Evolutionary conservation across 2,329 filamentous ascomycete species (phyloP), one percentile per base, ranked within the genome.

Genomic region (Fusarium setosum): DNA sequence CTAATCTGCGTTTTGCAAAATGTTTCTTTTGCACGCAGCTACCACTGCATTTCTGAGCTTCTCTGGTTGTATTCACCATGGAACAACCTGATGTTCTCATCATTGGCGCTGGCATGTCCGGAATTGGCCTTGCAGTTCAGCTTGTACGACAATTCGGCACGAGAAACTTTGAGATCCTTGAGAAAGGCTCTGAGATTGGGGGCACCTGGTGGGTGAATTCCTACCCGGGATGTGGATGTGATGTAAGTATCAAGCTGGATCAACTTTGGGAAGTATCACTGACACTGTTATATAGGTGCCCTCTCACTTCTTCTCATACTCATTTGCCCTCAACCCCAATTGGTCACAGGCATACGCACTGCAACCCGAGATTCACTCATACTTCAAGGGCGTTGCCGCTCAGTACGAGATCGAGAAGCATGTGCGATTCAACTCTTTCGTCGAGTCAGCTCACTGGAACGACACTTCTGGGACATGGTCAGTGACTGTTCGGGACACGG

Each of bases 231-330:
- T 73, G 72, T 9, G 71, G 70, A 15, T 72, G 69, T 11, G 69
- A 74, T 44, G 69, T 70, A 32, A 57, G 70, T 59, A 9, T 2
- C 3, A 5, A 6, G 3, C 35, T 23, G 5, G 2, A 20, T 3
- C 5, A 3, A 9, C 8, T 8, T 2, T 11, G 1, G 13, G 6
- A 4, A 3, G 3, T 10, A 47, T 18, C 6, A 5, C n/a, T 10
- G 23, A 23, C 4, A n/a, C 18, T 15, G 20, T 40, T 13, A 2
- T 44, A 11, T 12, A 73, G 69, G 71, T 73, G 0, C 60, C 68
- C 2, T 70, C 67, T 4, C 72, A 74, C 29, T 73, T 73, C 49
- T 75, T 69, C 12, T 73, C 72, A 1, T 75, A 73, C 21, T 73
- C 71, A 0, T 74, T 74, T 24, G 70, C 63, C 2, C 34, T 70